Evolutionary conservation across 768 basidiomycete genomes (phyloP), one percentile per base, ranked within the genome.

Genomic region (Tubosaeta sp.): DNA sequence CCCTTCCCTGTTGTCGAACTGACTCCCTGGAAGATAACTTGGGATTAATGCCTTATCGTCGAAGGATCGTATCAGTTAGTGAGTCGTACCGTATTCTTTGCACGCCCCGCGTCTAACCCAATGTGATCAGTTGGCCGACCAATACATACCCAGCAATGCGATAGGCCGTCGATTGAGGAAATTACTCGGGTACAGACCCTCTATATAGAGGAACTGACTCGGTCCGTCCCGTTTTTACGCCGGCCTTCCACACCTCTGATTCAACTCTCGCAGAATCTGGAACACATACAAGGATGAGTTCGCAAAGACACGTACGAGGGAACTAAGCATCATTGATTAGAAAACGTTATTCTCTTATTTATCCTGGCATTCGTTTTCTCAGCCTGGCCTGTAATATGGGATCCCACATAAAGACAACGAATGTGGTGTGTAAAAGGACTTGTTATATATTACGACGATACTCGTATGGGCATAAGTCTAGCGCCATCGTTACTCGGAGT

Each of bases 61-160:
- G 90, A 61, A 86, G 85, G 35, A 98, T 99, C 53, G 89, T 97
- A n/a, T 87, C 90, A 52, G 96, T 98, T 59, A 84, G 94, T 94
- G 63, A 80, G 94, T 90, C 40, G 18, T 39, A 39, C 10, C 8
- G 11, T 18, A 2, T 13, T 21, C 5, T 1, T 10, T 5, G 14
- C 7, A 35, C 42, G 29, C 3, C 9, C 24, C 46, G 24, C 21
- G 19, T 7, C 46, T 32, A 24, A n/a, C 16, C 4, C 29, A 22
- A 36, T 18, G 11, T 44, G 31, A 3, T 16, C 48, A 96, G 94
- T 95, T 59, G 96, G 96, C 2, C 81, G 81, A 45, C 96, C 96
- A 2, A 91, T 99, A 34, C 83, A 80, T 52, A 88, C 89, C 18
- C 73, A 77, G 52, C 76, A 90, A 67, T 79, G 78, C 46, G 86